Evolutionary conservation across 352 stramenopile species (phyloP).

Genomic region (Aphanomyces astaci): DNA sequence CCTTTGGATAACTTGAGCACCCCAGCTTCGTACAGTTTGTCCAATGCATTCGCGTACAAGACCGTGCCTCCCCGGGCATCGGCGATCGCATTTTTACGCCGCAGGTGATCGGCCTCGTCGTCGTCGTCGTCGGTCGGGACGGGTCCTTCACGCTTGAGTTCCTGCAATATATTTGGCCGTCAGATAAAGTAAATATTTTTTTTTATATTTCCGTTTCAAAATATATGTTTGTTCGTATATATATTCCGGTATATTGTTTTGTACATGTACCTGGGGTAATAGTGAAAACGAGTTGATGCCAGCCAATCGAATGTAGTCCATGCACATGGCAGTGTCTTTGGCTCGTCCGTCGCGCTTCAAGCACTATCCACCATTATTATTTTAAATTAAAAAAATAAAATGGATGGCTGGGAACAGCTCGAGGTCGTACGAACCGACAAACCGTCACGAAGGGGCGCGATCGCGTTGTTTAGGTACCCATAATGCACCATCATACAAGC

Average conservation of each 20-base stretch:
- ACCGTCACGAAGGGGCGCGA: background rate
- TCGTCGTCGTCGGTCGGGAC: background rate
- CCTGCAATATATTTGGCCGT: too few species aligned
- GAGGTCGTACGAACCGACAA: background rate
- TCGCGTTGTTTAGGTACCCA: constrained; percentile 39
- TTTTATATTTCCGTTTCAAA: too few species aligned
- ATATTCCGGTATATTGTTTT: too few species aligned
- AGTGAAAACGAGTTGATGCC: constrained; percentile 12
- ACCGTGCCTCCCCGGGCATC: background rate
- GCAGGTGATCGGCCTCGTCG: background rate
- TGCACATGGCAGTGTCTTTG: background rate
- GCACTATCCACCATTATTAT: background rate
- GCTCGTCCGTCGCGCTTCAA: background rate
- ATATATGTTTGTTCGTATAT: too few species aligned
- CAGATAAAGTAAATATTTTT: too few species aligned
- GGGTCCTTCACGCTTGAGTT: background rate
- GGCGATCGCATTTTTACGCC: background rate
- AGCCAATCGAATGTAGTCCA: constrained; percentile 9
- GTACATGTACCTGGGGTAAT: background rate
- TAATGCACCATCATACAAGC: constrained; percentile 49
- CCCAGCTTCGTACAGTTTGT: constrained; percentile 52
- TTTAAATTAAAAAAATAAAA: background rate
- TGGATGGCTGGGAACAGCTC: background rate
- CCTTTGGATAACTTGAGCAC: constrained; percentile 35
- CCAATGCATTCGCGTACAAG: constrained; percentile 27